Conservation (phyloP, 805 yeast genomes). For the Myxozyma sirexii region DNA sequence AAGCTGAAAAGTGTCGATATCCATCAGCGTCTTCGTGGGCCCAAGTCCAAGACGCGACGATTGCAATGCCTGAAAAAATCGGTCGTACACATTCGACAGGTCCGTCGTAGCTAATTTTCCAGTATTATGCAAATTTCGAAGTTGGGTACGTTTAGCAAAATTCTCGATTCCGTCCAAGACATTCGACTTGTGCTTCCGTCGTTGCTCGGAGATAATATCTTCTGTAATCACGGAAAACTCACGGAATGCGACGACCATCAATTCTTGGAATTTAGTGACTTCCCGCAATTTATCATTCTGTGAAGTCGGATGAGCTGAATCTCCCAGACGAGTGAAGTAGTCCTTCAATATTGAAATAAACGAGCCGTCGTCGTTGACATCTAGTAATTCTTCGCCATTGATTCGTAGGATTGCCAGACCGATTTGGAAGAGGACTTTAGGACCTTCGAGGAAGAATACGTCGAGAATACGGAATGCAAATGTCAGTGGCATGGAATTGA, state of each 20-base stretch:
- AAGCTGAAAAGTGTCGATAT: slow-evolving; percentile 64
- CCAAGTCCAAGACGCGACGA: slow-evolving; percentile 55
- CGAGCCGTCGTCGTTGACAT: slow-evolving; percentile 87
- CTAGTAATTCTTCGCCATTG: slow-evolving; percentile 80
- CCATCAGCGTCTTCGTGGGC: slow-evolving; percentile 63
- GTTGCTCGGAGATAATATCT: slow-evolving; percentile 65
- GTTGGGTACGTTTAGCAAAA: slow-evolving; percentile 88
- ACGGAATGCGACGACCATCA: slow-evolving; percentile 87
- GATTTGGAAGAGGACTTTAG: slow-evolving; percentile 86
- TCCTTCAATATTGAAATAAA: slow-evolving; percentile 83
- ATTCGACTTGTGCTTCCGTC: slow-evolving; percentile 70
- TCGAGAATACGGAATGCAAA: slow-evolving; percentile 92
- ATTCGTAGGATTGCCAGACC: slow-evolving; percentile 87
- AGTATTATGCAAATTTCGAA: slow-evolving; percentile 80
- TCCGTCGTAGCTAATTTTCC: slow-evolving; percentile 60
- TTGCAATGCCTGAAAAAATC: slow-evolving; percentile 76
- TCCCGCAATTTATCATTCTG: slow-evolving; percentile 62
- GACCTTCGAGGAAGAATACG: slow-evolving; percentile 86
- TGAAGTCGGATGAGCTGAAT: slow-evolving; percentile 72
- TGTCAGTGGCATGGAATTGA: slow-evolving; percentile 91
- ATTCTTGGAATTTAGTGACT: slow-evolving; percentile 83
- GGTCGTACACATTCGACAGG: slow-evolving; percentile 75
- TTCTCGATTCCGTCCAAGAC: slow-evolving; percentile 85
- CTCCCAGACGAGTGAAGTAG: slow-evolving; percentile 73
- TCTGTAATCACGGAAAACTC: slow-evolving; percentile 85